Evolutionary conservation across 176 grass and related monocot genomes (phyloP), one percentile per base, ranked within the genome.

Genomic region (Alloteropsis semialata): DNA sequence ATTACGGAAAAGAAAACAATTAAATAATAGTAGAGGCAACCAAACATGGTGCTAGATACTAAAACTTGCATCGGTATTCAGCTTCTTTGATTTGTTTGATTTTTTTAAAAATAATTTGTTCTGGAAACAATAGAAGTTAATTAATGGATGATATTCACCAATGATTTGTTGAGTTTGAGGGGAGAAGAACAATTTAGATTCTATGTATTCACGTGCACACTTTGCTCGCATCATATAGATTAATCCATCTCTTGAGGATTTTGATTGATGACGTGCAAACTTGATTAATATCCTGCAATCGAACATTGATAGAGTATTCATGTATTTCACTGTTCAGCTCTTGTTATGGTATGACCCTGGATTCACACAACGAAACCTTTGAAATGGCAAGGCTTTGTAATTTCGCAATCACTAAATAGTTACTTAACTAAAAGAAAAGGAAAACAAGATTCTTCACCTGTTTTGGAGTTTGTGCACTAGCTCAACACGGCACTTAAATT

Each of bases 361-460:
- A 59, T 19, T 76, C 24, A 34, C 38, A 49, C 5, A 65, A 21
- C 3, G 0, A 75, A 48, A 34, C 37, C 67, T 72, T 72, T 72
- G 57, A 15, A 74, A 79, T 49, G 24, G 41, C 27, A 53, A 79
- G 22, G 38, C 30, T 79, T 74, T 29, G 58, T 38, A 65, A 55
- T 83, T 88, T 74, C 29, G 30, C 63, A 48, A 87, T 43, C 30
- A 75, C 1, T 41, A 14, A 61, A 15, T 61, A 70, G n/a, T 63
- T 80, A 12, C 12, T 60, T 61, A 11, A 62, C 50, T 42, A 37
- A 12, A 80, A 54, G 65, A 45, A 33, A 58, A 10, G 49, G 11
- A 65, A 78, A 66, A 10, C 7, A 57, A 5, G 28, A 21, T 28
- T 49, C 63, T 77, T 68, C 24, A 30, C 14, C 14, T 63, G 24